phyloP scores from a whole-genome alignment of 768 basidiomycete species.

The Floccularia luteovirens region DNA sequence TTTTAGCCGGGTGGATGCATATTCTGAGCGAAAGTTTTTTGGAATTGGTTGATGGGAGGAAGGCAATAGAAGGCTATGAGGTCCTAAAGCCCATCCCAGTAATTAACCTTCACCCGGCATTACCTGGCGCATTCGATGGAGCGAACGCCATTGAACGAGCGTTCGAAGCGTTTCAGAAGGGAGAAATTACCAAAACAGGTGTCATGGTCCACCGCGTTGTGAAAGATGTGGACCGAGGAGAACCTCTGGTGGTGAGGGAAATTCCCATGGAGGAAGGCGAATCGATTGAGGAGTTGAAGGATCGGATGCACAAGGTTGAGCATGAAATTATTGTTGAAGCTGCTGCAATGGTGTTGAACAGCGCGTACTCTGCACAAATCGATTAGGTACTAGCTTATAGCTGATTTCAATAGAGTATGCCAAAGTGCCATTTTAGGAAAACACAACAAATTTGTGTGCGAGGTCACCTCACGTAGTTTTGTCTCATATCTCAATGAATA shows the following conservation, averaged over 20 bases:
- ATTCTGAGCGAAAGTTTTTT: conserved; percentile 82
- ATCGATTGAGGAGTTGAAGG: conserved; percentile 61
- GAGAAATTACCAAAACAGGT: conserved; percentile 73
- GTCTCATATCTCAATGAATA: neutral
- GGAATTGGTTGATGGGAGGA: conserved; percentile 46
- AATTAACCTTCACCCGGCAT: conserved; percentile 94
- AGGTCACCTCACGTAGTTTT: neutral
- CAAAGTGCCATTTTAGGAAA: neutral
- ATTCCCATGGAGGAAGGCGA: conserved; percentile 72
- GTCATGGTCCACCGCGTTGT: conserved; percentile 94
- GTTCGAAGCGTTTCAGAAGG: conserved; percentile 79
- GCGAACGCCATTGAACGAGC: conserved; percentile 87
- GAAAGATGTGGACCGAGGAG: conserved; percentile 87
- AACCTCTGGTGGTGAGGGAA: conserved; percentile 77
- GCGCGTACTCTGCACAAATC: neutral
- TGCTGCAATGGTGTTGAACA: conserved; percentile 58
- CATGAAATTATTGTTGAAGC: conserved; percentile 91
- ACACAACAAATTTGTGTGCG: neutral
- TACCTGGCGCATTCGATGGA: conserved; percentile 95
- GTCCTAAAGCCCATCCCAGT: conserved; percentile 52
- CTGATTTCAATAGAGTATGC: conserved; percentile 6
- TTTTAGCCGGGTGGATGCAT: conserved; percentile 99
- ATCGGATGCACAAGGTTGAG: conserved; percentile 74
- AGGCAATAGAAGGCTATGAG: conserved; percentile 24
- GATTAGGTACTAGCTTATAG: conserved; percentile 11